Conservation (phyloP, 768 basidiomycete genomes). For the Hericium erinaceus region DNA sequence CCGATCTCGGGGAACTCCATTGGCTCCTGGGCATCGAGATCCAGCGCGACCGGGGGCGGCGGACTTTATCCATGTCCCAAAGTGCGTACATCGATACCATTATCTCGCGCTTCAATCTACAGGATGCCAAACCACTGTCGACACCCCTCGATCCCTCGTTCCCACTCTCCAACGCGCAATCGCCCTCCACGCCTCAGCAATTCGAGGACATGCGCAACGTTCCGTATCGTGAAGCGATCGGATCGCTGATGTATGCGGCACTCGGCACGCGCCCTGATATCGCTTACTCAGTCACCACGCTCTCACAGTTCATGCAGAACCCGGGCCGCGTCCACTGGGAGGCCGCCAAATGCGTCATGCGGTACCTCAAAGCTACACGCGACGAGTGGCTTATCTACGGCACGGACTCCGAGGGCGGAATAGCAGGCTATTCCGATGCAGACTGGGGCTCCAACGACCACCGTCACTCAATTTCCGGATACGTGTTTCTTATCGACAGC, state of each 20-base stretch:
- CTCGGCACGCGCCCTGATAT: slow-evolving; percentile 6
- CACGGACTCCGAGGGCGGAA: too few species aligned
- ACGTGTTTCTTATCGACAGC: too few species aligned
- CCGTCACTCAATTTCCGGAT: too few species aligned
- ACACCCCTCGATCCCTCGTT: slow-evolving; percentile 16
- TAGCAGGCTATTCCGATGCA: too few species aligned
- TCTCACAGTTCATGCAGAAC: slow-evolving; percentile 18
- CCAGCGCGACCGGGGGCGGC: background rate
- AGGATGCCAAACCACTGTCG: background rate
- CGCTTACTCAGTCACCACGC: background rate
- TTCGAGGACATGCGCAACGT: background rate
- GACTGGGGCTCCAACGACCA: too few species aligned
- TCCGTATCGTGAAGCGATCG: slow-evolving; percentile 14
- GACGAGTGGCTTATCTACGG: too few species aligned
- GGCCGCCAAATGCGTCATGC: slow-evolving; percentile 26
- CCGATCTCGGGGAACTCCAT: slow-evolving; percentile 22
- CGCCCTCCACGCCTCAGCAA: background rate
- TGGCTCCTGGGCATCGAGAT: background rate
- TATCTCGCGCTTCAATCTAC: background rate
- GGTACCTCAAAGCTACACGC: slow-evolving; percentile 21
- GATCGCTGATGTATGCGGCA: slow-evolving; percentile 17
- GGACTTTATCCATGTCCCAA: background rate
- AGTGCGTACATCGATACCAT: background rate
- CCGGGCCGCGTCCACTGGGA: slow-evolving; percentile 27
- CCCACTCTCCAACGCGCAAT: background rate